A percentile compares a stretch with the other conserved stretches of the same genome.
Evolutionary conservation across 1,139 yeast genomes (phyloP).

Genomic region (Waltiozyma sp.): DNA sequence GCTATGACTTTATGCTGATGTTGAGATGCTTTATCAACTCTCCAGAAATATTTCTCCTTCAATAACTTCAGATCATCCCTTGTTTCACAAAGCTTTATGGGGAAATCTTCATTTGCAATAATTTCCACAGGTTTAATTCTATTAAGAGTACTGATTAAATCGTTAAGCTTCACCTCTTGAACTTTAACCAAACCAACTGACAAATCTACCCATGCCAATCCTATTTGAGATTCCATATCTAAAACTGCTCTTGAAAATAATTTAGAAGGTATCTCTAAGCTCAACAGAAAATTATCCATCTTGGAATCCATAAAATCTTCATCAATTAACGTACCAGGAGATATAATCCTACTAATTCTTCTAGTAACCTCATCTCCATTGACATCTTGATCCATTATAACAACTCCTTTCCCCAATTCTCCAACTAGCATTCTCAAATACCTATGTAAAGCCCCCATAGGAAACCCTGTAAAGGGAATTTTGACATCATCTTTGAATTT

Average conservation of each 20-base stretch:
- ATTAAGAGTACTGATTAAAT: slow-evolving; percentile 24
- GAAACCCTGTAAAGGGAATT: slow-evolving; percentile 90
- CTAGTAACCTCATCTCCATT: slow-evolving; percentile 40
- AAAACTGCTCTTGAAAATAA: slow-evolving; percentile 29
- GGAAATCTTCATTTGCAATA: slow-evolving; percentile 23
- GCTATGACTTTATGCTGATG: slow-evolving; percentile 23
- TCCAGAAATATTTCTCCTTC: slow-evolving; percentile 42
- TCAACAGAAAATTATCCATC: slow-evolving; percentile 58
- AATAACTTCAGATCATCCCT: slow-evolving; percentile 56
- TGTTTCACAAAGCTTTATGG: slow-evolving; percentile 23
- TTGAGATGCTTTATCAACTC: slow-evolving; percentile 39
- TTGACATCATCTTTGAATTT: slow-evolving; percentile 30
- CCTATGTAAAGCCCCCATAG: slow-evolving; percentile 56
- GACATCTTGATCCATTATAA: slow-evolving; percentile 44
- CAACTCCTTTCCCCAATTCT: slow-evolving; percentile 60
- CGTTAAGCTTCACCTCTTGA: slow-evolving; percentile 39
- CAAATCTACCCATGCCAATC: slow-evolving; percentile 82
- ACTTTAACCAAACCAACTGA: slow-evolving; percentile 72
- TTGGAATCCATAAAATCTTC: slow-evolving; percentile 72
- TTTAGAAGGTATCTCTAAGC: slow-evolving; percentile 48
- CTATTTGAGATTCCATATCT: slow-evolving; percentile 42
- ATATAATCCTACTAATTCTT: slow-evolving; percentile 65
- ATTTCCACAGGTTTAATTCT: slow-evolving; percentile 28
- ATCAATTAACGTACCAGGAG: slow-evolving; percentile 90
- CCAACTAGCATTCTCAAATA: slow-evolving; percentile 66